Evolutionary conservation across 176 grass and related monocot species (phyloP), one percentile per base, ranked within the genome.

Genomic region (Pharus latifolius): DNA sequence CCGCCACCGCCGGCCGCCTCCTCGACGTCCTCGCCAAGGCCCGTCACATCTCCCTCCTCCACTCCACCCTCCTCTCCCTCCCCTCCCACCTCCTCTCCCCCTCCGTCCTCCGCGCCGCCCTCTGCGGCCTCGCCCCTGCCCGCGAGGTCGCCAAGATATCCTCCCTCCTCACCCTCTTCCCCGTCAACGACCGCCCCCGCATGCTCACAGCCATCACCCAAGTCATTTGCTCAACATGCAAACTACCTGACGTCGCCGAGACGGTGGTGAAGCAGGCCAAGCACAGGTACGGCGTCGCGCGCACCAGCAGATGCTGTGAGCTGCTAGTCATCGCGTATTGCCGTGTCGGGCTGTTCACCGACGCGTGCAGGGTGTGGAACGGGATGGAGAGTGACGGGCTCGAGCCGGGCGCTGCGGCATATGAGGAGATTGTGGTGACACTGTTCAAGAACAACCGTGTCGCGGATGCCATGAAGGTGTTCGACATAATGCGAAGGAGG

Each of bases 381-480:
- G 66, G 70, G 19, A 86, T 34, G 80, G 70, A 64, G 80, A 83
- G 13, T 56, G 64, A 65, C 57, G 69, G 67, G 51, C 35, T 92
- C 45, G 82, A 96, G 63, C 88, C 85, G 2, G 79, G 68, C 31
- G 57, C 69, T 0, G 63, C 62, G 17, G 76, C 82, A 2, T 91
- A 91, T 56, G 67, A 73, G 72, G 88, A 88, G 85, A 83, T 96
- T 53, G 67, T 91, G 33, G 70, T 74, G 31, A 91, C 81, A 4
- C 41, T 96, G 67, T 88, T 96, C 61, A 96, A 91, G 82, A 85
- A 88, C 54, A 88, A 91, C 63, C 84, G 82, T 16, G 57, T 80
- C 27, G 32, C 70, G 31, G 82, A 96, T 54, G 91, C 91, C 60
- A 85, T 88, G 82, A 10, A 30, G 56, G 27, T 84, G 40, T 78